Conservation (phyloP, 2,329 filamentous ascomycete genomes). For the Ophiostoma himal-ulmi region DNA sequence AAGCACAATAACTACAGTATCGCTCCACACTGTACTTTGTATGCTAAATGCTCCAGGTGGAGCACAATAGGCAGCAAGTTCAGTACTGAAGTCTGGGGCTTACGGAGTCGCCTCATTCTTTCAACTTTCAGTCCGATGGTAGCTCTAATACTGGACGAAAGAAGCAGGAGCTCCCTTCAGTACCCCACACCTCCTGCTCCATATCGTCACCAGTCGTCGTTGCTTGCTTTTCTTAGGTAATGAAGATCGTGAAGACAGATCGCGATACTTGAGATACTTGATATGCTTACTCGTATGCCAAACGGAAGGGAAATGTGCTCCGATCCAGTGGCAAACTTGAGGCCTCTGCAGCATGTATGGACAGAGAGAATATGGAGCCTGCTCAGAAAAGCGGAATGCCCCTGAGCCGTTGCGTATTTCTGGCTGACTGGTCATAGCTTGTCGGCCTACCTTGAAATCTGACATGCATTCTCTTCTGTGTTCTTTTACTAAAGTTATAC, state of each 20-base stretch:
- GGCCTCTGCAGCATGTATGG: not conserved
- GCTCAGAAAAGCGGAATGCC: slow-evolving; percentile 9
- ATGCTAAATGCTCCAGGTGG: not conserved
- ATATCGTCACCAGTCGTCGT: not conserved
- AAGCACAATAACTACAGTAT: not conserved
- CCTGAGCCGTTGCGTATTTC: slow-evolving; percentile 11
- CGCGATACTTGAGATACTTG: not conserved
- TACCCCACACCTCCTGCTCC: not conserved
- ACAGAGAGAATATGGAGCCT: not conserved
- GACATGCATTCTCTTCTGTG: not conserved
- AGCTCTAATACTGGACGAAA: not conserved
- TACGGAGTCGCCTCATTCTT: not conserved
- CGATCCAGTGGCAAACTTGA: not conserved
- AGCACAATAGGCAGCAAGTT: not conserved
- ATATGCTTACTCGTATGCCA: not conserved
- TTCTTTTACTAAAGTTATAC: not conserved
- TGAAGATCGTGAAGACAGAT: not conserved
- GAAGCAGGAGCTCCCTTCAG: not conserved
- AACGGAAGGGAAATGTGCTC: not conserved
- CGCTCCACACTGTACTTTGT: not conserved
- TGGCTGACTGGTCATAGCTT: slow-evolving; percentile 5
- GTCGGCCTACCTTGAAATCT: not conserved
- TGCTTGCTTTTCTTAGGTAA: not conserved
- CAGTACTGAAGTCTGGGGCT: not conserved
- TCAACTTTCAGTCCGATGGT: not conserved